phyloP scores from a whole-genome alignment of 2,329 filamentous ascomycete genomes.

The Trematosphaeria pertusa region DNA sequence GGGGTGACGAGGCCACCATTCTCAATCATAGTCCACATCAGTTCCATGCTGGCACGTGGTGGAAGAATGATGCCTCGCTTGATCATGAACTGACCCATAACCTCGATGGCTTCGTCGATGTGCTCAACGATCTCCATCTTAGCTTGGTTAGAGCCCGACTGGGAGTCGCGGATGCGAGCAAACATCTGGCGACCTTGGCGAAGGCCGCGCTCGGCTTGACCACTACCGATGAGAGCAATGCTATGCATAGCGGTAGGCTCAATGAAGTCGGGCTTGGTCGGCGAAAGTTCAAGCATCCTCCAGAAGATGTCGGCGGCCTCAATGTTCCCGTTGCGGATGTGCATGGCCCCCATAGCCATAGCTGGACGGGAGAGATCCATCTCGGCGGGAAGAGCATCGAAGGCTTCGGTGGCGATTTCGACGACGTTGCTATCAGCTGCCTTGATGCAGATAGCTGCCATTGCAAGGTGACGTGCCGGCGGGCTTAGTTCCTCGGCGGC shows the following conservation, averaged over 20 bases:
- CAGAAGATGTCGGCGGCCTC: constrained; percentile 80
- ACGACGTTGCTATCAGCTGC: constrained; percentile 82
- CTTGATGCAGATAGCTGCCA: constrained; percentile 75
- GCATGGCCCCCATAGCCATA: constrained; percentile 84
- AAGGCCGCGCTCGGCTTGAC: constrained; percentile 82
- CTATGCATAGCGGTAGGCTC: constrained; percentile 92
- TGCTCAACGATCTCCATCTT: constrained; percentile 72
- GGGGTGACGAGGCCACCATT: constrained; percentile 68
- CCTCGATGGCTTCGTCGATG: constrained; percentile 85
- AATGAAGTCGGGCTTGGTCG: constrained; percentile 72
- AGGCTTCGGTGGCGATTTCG: constrained; percentile 67
- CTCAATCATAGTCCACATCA: constrained; percentile 70
- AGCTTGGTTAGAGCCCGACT: constrained; percentile 54
- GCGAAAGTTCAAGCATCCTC: constrained; percentile 70
- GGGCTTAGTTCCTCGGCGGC: constrained; percentile 68
- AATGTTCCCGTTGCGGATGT: constrained; percentile 82
- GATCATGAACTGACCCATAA: constrained; percentile 65
- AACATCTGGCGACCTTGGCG: constrained; percentile 86
- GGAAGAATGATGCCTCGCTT: constrained; percentile 60
- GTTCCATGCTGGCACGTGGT: constrained; percentile 62
- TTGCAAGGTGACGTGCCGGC: constrained; percentile 65
- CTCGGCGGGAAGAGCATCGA: constrained; percentile 57
- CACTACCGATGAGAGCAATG: constrained; percentile 84
- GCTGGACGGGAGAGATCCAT: constrained; percentile 61
- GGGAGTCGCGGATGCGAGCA: constrained; percentile 73